Base-by-base conservation (phyloP, 75 land plant species). In the Sequoiadendron giganteum region DNA sequence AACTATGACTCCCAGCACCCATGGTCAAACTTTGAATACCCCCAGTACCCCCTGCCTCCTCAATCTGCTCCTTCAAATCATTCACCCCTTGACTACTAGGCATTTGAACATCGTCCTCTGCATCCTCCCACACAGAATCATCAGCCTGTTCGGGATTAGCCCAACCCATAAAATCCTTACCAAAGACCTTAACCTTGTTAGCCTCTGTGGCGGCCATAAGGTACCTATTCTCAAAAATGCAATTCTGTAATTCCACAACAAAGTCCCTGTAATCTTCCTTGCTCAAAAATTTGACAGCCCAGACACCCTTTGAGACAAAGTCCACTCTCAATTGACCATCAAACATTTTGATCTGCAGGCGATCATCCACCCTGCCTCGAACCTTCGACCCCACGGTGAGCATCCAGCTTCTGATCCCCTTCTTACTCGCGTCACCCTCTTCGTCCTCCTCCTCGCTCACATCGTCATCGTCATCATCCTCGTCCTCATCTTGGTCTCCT, bases 141-240 rank as follows among this genome's bases (percentile, higher is more conserved):
- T 98, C 99, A 0, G 97, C 99, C 25, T 87, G 93, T 49, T 96
- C 94, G 1, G 99, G 99, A 83, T 94, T 91, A 9, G 93, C 97
- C 99, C 99, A 98, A 39, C 94, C 96, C 82, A 97, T 91, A 86
- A 98, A 98, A 90, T 98, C 99, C 90, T 98, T 98, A 43, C 99
- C 99, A 87, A 93, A 98, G 30, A 98, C 90, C 91, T 98, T 97
- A 11, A 94, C 65, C 92, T 91, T 94, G 92, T 96, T 98, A 72
- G 85, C 95, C 78, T 98, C 95, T 0, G 91, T 96, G 40, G 94
- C 93, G 36, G 92, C 94, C n/a, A 93, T 43, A 43, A 92, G 88
- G 83, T 95, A 93, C 47, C 88, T 93, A 65, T 98, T 98, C 92
- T 98, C 99, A 90, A 98, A 98, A 86, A 92, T 85, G 83, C 95